Evolutionary conservation across 495 filamentous ascomycete genomes (phyloP).

Genomic region (Penicillium coffeae): DNA sequence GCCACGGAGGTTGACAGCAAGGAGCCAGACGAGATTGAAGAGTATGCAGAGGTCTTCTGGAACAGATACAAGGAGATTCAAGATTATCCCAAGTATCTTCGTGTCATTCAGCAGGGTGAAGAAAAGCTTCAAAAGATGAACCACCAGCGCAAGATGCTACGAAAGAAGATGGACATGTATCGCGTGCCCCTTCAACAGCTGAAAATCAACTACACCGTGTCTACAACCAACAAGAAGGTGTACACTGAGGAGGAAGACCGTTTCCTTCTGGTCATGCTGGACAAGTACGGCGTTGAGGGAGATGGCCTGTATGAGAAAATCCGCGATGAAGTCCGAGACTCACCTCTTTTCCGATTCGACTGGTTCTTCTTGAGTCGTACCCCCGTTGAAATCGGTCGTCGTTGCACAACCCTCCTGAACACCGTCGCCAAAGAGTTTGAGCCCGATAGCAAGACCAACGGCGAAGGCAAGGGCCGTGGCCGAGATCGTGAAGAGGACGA

Average conservation of each 20-base stretch:
- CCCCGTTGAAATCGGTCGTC: conserved; percentile 82
- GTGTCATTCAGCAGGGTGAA: conserved; percentile 86
- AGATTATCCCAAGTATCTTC: conserved; percentile 82
- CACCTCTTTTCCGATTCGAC: conserved; percentile 93
- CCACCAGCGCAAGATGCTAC: conserved; percentile 89
- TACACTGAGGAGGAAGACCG: conserved; percentile 99
- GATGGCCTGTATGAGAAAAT: conserved; percentile 83
- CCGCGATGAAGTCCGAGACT: conserved; percentile 88
- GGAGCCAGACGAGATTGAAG: conserved; percentile 73
- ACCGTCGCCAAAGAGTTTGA: conserved; percentile 95
- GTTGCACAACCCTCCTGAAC: conserved; percentile 90
- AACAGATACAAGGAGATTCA: conserved; percentile 80
- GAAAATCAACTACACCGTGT: conserved; percentile 97
- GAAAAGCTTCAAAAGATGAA: conserved; percentile 81
- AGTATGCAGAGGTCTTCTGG: conserved; percentile 95
- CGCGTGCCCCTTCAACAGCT: conserved; percentile 95
- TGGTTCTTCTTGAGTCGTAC: conserved; percentile 98
- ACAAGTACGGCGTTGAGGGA: conserved; percentile 82
- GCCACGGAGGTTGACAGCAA: conserved; percentile 91
- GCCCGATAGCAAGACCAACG: conserved; percentile 66
- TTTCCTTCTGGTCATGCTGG: conserved; percentile 89
- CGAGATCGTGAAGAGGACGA: conserved; percentile 70
- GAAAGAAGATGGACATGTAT: conserved; percentile 92
- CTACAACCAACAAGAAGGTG: conserved; percentile 99
- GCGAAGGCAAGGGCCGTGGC: conserved; percentile 67